Evolutionary conservation across 768 basidiomycete genomes (phyloP), one percentile per base, ranked within the genome.

Genomic region (Kwoniella sp.): DNA sequence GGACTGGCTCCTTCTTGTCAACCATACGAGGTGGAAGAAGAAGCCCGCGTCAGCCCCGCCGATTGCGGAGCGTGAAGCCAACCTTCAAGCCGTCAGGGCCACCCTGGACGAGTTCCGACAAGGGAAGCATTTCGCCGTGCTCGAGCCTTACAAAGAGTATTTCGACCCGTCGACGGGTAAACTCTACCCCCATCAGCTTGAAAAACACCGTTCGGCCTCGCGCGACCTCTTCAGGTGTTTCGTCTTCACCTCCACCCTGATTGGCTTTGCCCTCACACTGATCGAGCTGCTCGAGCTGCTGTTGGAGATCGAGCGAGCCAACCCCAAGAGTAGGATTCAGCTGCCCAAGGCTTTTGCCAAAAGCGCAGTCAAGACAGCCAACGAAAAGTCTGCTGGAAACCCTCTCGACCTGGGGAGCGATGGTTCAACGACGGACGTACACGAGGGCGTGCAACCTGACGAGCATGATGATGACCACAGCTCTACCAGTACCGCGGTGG

Each of bases 181-280:
- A 26, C 52, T 72, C 33, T 46, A 47, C 6, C 32, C 54, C 3
- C 33, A 52, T 6, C 32, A 49, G 42, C 42, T 39, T 12, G 27
- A 46, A 27, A 36, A 28, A 32, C 47, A 49, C 37, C 46, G 47
- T 17, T 63, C 60, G 19, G 60, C 72, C 1, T 57, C 70, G 5
- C 55, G 69, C 27, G 72, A 77, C n/a, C 75, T 84, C 10, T 80
- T 80, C 65, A 53, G 79, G 26, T 75, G 80, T 41, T 79, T 80
- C 64, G 79, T 80, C 22, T 81, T 81, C 56, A 76, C 77, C 15
- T 70, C 79, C 39, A 78, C 77, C 57, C 64, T 82, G 19, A 60
- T 79, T 17, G 62, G 71, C 34, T 76, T 77, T 33, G 70, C 73
- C 38, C 67, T 77, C 22, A 73, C 71, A 0, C 62, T 80, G 38